Conservation (phyloP, 2,329 filamentous ascomycete species). For the Chalara sp. region DNA sequence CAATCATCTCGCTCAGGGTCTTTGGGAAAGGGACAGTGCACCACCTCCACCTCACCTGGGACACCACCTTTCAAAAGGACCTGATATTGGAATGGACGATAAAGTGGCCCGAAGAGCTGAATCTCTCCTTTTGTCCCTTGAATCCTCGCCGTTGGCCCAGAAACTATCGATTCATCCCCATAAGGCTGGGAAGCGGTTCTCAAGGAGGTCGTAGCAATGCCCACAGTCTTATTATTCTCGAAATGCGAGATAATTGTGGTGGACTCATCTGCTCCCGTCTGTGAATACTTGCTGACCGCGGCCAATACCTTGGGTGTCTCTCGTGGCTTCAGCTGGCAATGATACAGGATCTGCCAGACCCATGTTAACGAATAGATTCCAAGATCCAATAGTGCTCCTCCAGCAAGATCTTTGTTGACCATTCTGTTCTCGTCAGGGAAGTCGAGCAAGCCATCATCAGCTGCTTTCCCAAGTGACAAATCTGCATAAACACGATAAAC, state of each 20-base stretch:
- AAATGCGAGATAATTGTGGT: conserved; percentile 59
- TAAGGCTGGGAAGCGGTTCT: conserved; percentile 43
- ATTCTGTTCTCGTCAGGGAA: conserved; percentile 46
- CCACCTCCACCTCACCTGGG: conserved; percentile 26
- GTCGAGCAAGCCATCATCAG: conserved; percentile 42
- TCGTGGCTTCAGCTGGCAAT: conserved; percentile 40
- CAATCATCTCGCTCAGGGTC: conserved; percentile 23
- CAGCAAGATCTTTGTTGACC: conserved; percentile 63
- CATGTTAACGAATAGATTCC: conserved; percentile 66
- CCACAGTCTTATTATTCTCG: conserved; percentile 50
- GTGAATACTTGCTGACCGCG: conserved; percentile 50
- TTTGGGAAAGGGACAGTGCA: conserved; percentile 36
- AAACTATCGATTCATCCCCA: conserved; percentile 34
- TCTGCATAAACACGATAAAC: conserved; percentile 36
- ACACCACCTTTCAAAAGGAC: conserved; percentile 39
- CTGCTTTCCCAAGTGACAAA: conserved; percentile 39
- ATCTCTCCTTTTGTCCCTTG: conserved; percentile 62
- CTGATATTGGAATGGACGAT: conserved; percentile 45
- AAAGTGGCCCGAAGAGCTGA: conserved; percentile 54
- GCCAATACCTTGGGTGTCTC: conserved; percentile 49
- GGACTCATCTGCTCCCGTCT: conserved; percentile 55
- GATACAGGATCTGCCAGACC: conserved; percentile 67
- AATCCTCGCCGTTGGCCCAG: conserved; percentile 51
- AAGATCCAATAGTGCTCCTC: conserved; percentile 60
- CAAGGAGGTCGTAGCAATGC: conserved; percentile 50